Evolutionary conservation across 2,329 filamentous ascomycete genomes (phyloP).

Genomic region (Phyllosticta ampelicida): DNA sequence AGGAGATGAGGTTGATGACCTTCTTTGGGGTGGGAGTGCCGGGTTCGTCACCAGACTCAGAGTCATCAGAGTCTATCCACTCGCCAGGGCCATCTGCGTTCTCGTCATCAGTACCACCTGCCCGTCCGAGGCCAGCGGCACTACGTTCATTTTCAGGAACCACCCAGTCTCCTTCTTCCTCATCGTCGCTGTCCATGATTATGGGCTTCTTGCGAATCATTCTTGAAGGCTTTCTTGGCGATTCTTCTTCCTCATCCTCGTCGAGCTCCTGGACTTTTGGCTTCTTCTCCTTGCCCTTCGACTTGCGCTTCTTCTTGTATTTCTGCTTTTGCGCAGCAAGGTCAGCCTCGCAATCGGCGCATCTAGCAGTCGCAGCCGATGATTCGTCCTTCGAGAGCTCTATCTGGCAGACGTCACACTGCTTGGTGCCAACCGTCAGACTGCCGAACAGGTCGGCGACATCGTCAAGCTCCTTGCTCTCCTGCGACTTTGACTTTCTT

Average conservation of each 20-base stretch:
- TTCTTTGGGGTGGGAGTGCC: conserved; percentile 30
- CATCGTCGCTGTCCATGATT: conserved; percentile 56
- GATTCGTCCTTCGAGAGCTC: conserved; percentile 50
- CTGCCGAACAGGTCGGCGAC: conserved; percentile 80
- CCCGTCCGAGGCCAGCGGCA: conserved; percentile 54
- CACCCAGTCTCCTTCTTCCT: conserved; percentile 68
- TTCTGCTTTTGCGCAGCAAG: conserved; percentile 46
- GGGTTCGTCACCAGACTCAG: conserved; percentile 44
- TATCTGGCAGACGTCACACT: conserved; percentile 73
- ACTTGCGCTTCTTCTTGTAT: conserved; percentile 26
- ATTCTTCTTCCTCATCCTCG: conserved; percentile 26
- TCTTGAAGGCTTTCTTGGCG: not conserved
- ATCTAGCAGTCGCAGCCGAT: conserved; percentile 46
- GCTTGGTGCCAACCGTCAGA: conserved; percentile 64
- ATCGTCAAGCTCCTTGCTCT: conserved; percentile 61
- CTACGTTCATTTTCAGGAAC: conserved; percentile 57
- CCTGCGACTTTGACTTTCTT: conserved; percentile 35
- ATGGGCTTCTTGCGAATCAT: conserved; percentile 20
- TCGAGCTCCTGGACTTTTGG: conserved; percentile 26
- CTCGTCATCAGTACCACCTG: conserved; percentile 78
- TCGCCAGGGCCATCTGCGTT: conserved; percentile 81
- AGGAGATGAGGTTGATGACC: conserved; percentile 42
- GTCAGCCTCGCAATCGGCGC: conserved; percentile 64
- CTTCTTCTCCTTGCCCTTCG: conserved; percentile 26
- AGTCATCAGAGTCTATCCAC: conserved; percentile 61